Evolutionary conservation across 331 rosid genomes (phyloP).

Genomic region (Stylosanthes scabra): DNA sequence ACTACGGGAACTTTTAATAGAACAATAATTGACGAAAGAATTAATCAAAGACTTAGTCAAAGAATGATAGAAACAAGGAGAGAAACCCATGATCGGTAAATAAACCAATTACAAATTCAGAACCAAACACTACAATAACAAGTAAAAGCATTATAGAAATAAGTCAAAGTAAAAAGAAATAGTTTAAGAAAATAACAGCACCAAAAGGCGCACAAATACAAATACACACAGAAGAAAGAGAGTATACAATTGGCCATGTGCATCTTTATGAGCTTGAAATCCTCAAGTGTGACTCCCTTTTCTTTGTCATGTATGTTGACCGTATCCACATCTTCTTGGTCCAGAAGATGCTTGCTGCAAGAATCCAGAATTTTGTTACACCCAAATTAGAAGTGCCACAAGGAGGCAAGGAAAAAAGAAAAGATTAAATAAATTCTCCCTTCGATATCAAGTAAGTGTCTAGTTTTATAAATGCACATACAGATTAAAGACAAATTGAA

Average conservation of each 20-base stretch:
- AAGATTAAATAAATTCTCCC: too few species aligned
- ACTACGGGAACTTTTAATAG: slow-evolving; percentile 2
- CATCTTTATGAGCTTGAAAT: slow-evolving; percentile 94
- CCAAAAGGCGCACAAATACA: neutral
- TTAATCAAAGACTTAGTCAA: neutral
- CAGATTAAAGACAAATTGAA: too few species aligned
- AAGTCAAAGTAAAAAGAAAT: neutral
- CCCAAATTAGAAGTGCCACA: slow-evolving; percentile 24
- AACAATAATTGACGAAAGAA: slow-evolving; percentile 24
- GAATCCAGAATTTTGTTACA: slow-evolving; percentile 10
- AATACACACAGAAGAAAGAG: neutral
- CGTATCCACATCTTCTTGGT: slow-evolving; percentile 93
- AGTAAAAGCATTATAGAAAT: slow-evolving; percentile 3
- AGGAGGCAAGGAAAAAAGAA: neutral
- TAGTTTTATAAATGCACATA: too few species aligned
- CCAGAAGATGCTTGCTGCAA: slow-evolving; percentile 78
- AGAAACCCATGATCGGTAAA: slow-evolving; percentile 10
- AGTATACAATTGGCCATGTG: slow-evolving; percentile 80
- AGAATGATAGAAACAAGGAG: neutral
- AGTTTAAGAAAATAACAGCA: slow-evolving; percentile 6
- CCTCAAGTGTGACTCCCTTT: slow-evolving; percentile 85
- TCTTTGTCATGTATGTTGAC: slow-evolving; percentile 81
- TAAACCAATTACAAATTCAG: slow-evolving; percentile 22
- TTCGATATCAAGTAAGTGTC: too few species aligned
- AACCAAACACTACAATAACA: neutral